phyloP scores from a whole-genome alignment of 805 yeast species.

The Jamesozyma lodderae region DNA sequence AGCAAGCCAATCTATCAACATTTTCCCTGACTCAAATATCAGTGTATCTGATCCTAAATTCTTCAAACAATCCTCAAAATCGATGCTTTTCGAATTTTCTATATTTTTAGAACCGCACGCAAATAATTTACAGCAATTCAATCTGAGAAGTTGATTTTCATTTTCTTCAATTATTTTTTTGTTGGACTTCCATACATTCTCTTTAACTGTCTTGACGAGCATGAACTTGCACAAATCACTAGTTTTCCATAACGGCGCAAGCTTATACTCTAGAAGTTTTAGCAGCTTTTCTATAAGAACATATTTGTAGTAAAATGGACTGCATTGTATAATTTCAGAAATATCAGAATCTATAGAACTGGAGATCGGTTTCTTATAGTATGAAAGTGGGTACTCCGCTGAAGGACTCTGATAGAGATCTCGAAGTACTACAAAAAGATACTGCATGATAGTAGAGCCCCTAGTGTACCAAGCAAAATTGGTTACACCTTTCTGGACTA shows the following conservation, averaged over 20 bases:
- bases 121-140: conserved; percentile 13
- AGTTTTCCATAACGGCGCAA: conserved; percentile 22
- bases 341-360: conserved; percentile 12
- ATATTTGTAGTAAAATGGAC: conserved; percentile 13
- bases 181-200: conserved; percentile 18
- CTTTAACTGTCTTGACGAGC: conserved; percentile 19
- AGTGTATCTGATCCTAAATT: conserved; percentile 12
- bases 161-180: conserved; percentile 2
- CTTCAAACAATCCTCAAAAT: conserved; percentile 15
- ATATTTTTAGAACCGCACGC: conserved; percentile 8
- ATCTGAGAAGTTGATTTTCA: neutral
- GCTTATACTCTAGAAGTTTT: conserved; percentile 15
- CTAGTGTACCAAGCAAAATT: conserved; percentile 22
- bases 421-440: conserved; percentile 21
- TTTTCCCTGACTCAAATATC: conserved; percentile 13
- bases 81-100: conserved; percentile 8
- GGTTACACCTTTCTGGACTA: conserved; percentile 13
- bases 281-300: conserved; percentile 21
- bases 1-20: conserved; percentile 18
- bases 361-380: neutral
- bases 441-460: conserved; percentile 29
- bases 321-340: conserved; percentile 10
- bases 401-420: conserved; percentile 18
- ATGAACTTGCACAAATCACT: conserved; percentile 21
- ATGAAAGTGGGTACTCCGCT: conserved; percentile 7